Evolutionary conservation across 169 alveolate genomes (phyloP), one percentile per base, ranked within the genome.

Genomic region (Plasmodium falciparum): DNA sequence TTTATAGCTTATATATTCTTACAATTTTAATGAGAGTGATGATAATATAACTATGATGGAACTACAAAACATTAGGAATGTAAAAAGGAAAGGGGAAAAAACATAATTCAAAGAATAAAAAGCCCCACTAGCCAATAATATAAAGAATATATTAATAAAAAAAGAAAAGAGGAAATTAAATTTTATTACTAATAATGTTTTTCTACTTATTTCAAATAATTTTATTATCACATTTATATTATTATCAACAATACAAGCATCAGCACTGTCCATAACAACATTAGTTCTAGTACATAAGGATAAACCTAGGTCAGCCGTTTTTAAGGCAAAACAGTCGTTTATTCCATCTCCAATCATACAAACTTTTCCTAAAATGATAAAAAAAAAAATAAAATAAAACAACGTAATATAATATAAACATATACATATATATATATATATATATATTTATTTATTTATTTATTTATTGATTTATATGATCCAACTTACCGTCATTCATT

Each of bases 341-440:
- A 80, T 80, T 9, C 90, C 90, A 45, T 80, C 90, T 52, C 90
- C 90, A 22, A 80, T 80, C 78, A 80, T 80, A 54, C 90, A 80
- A 15, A 80, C 90, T 56, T 80, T 80, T 49, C 90, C 90, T 80
- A 29, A 47, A 24, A 3, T n/a, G 61, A 39, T 9, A 58, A 7
- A 29, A 17, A 39, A 47, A 65, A 65, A 3, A 65, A 3, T 33
- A 65, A 65, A 9, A 5, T 3, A 52, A 13, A 4, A 52, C 2
- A 52, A 52, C 13, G n/a, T 17, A 26, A 50, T 67, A 50, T 13
- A 59, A 59, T 8, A 8, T 59, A 59, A 0, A 13, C n/a, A 24
- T 1, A n/a, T 12, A 61, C 24, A 61, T 15, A 22, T 61, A 6
- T 4, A 61, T 20, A 24, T 29, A 17, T 22, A 15, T 6, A 6